These are phyloP conservation scores for Niebla homalea DNA, from an alignment of 495 filamentous ascomycete genomes.

Conservation along the genomic window DNA sequence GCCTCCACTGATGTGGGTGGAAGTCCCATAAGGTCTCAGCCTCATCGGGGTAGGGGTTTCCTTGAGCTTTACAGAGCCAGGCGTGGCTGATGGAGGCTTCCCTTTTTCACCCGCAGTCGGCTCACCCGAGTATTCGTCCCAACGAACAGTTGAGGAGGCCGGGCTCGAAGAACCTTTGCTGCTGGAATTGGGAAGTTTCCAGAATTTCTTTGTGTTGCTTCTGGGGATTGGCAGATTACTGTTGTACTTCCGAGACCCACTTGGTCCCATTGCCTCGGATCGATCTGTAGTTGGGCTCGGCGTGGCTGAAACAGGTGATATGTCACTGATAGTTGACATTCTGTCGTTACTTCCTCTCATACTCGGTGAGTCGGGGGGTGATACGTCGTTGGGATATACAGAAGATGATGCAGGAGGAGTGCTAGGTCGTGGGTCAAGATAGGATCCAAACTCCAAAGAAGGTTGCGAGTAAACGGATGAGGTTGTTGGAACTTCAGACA, in stretches of 20 bases:
- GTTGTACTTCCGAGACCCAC: conserved; percentile 6
- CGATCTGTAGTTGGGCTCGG: conserved; percentile 8
- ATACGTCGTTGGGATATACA: conserved; percentile 27
- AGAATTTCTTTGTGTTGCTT: conserved; percentile 14
- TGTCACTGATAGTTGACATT: conserved; percentile 25
- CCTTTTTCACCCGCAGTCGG: conserved; percentile 28
- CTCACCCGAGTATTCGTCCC: conserved; percentile 39
- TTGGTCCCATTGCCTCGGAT: background rate
- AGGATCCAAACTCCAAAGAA: conserved; percentile 17
- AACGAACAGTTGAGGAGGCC: conserved; percentile 21
- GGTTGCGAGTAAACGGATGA: conserved; percentile 33
- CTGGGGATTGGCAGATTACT: conserved; percentile 18
- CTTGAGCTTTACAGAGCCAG: conserved; percentile 15
- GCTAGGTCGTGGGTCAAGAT: conserved; percentile 5
- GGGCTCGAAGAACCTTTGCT: conserved; percentile 11
- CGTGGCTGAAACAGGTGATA: conserved; percentile 34
- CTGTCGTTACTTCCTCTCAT: background rate
- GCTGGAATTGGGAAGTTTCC: conserved; percentile 8
- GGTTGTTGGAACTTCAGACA: conserved; percentile 25
- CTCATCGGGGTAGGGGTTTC: conserved; percentile 8
- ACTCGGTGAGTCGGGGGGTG: conserved; percentile 32
- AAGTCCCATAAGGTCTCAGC: conserved; percentile 9
- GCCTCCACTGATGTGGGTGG: conserved; percentile 18
- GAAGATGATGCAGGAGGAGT: conserved; percentile 19
- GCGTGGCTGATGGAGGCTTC: conserved; percentile 16